Evolutionary conservation across 108 stramenopile species (phyloP).

Genomic region (Nitzschia sp.): DNA sequence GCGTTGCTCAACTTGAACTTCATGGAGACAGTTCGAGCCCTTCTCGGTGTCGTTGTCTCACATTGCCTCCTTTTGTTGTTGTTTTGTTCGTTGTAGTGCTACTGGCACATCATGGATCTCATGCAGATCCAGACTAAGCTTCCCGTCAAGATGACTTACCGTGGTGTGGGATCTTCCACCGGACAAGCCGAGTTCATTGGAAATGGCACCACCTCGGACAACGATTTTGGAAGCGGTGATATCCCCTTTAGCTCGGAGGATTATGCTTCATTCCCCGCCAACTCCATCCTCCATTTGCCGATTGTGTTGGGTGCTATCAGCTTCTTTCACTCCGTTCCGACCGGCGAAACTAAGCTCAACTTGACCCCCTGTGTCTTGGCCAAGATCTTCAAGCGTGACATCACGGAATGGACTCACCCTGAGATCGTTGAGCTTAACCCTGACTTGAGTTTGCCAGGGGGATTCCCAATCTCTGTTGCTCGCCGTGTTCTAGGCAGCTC

Average conservation of each 20-base stretch:
- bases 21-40: too few species aligned
- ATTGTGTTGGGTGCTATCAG: conserved; percentile 70
- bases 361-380: conserved; percentile 75
- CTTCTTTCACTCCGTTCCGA: conserved; percentile 79
- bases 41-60: too few species aligned
- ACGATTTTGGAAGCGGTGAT: conserved; percentile 83
- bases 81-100: too few species aligned
- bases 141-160: conserved; percentile 78
- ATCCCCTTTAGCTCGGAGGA: conserved; percentile 58
- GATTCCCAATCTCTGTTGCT: conserved; percentile 61
- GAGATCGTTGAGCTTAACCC: conserved; percentile 57
- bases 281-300: conserved; percentile 70
- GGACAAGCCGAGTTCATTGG: conserved; percentile 80
- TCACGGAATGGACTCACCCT: conserved; percentile 67
- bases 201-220: conserved; percentile 25
- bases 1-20: too few species aligned
- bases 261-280: conserved; percentile 33
- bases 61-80: too few species aligned
- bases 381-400: conserved; percentile 68
- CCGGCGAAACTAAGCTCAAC: conserved; percentile 48
- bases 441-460: conserved; percentile 9
- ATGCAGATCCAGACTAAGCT: conserved; percentile 55
- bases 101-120: conserved; percentile 72
- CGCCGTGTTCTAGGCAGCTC: conserved; percentile 72
- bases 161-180: conserved; percentile 81